phyloP scores from a whole-genome alignment of 768 basidiomycete species.

The Rhodosporidiobolus sp. region DNA sequence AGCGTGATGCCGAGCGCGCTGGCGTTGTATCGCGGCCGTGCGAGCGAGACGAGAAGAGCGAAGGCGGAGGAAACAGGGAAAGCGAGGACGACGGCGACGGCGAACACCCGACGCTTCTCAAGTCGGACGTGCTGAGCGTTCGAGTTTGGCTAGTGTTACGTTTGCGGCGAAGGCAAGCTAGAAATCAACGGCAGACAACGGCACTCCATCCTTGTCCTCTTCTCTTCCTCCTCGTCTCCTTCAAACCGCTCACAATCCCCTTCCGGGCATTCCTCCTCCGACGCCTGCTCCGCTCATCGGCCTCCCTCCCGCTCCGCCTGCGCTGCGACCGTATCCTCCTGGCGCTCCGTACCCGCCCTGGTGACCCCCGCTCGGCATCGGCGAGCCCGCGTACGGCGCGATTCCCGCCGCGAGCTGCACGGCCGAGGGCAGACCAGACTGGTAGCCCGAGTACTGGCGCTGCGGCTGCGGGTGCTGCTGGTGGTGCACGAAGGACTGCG shows the following conservation, averaged over 20 bases:
- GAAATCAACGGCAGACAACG: not conserved
- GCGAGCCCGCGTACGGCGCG: not conserved
- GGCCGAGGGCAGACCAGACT: not conserved
- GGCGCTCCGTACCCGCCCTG: not conserved
- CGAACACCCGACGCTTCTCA: too few species aligned
- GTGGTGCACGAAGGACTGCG: not conserved
- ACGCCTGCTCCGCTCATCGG: not conserved
- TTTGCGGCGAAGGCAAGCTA: too few species aligned
- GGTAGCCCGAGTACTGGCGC: not conserved
- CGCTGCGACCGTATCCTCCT: not conserved
- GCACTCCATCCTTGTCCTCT: not conserved
- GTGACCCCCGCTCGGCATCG: not conserved
- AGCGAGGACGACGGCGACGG: not conserved
- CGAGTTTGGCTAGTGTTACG: too few species aligned
- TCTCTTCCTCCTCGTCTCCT: not conserved
- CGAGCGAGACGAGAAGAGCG: too few species aligned
- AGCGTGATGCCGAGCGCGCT: too few species aligned
- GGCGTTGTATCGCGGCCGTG: too few species aligned
- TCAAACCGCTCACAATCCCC: not conserved
- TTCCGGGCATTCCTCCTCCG: not conserved
- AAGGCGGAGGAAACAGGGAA: not conserved
- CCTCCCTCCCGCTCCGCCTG: not conserved
- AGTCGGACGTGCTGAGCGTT: too few species aligned
- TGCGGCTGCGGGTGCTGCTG: not conserved
- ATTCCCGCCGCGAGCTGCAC: conserved; percentile 1